Evolutionary conservation across 2,329 filamentous ascomycete genomes (phyloP).

Genomic region (Neopestalotiopsis sp.): DNA sequence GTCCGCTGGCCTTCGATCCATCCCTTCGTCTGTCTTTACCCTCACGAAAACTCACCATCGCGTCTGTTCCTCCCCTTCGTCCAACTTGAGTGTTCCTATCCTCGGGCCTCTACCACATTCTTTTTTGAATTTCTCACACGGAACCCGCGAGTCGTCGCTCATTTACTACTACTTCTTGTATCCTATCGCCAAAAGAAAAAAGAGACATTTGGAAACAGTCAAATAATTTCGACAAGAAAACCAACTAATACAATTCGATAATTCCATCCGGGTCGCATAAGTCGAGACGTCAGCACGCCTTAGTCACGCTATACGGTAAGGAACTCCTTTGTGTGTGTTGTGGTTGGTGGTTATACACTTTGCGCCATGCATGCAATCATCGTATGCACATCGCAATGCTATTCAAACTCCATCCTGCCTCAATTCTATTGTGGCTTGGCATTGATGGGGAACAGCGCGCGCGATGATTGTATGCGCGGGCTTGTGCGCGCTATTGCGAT

Average conservation of each 20-base stretch:
- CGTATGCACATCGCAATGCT: neutral
- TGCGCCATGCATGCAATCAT: neutral
- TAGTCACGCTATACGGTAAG: constrained; percentile 14
- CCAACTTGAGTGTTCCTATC: constrained; percentile 22
- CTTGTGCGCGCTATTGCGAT: neutral
- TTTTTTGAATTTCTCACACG: constrained; percentile 11
- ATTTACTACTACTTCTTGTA: constrained; percentile 4
- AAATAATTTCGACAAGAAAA: neutral
- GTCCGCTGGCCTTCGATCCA: constrained; percentile 14
- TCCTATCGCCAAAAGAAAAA: neutral
- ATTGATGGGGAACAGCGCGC: neutral
- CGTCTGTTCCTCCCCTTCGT: constrained; percentile 15
- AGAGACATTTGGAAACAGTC: neutral
- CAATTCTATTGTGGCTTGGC: neutral
- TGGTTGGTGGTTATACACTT: neutral
- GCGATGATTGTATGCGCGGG: neutral
- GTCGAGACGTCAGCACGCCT: neutral
- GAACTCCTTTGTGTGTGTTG: neutral
- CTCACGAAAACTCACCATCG: constrained; percentile 16
- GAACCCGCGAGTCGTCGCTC: constrained; percentile 19
- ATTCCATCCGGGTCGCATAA: neutral
- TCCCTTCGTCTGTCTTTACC: constrained; percentile 9
- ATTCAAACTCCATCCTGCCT: neutral
- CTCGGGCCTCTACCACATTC: constrained; percentile 24
- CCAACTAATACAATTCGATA: neutral